These are phyloP conservation scores for Pseudozyma pruni DNA, from an alignment of 1,284 basidiomycete species.

Conservation along the genomic window DNA sequence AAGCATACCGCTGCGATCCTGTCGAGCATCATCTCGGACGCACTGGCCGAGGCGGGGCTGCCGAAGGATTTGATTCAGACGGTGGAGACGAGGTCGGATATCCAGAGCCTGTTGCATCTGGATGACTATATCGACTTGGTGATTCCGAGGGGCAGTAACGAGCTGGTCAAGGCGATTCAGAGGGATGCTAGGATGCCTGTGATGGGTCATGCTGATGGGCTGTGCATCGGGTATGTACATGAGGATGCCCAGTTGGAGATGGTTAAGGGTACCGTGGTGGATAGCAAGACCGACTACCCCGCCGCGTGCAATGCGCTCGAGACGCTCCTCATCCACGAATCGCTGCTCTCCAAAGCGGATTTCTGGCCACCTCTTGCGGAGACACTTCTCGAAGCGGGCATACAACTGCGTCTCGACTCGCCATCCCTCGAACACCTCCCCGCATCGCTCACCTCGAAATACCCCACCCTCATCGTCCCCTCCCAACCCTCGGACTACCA, in stretches of 20 bases:
- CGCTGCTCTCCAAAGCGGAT: conserved; percentile 55
- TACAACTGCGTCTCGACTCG: conserved; percentile 83
- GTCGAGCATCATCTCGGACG: conserved; percentile 76
- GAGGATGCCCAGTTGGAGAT: conserved; percentile 81
- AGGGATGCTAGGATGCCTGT: conserved; percentile 91
- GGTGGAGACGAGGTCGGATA: conserved; percentile 90
- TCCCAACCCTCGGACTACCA: conserved; percentile 75
- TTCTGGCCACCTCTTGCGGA: conserved; percentile 83
- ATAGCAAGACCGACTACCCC: conserved; percentile 95
- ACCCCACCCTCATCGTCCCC: conserved; percentile 42
- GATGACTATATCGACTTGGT: conserved; percentile 96
- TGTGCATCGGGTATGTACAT: conserved; percentile 91
- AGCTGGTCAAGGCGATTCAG: conserved; percentile 87
- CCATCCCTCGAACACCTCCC: conserved; percentile 23
- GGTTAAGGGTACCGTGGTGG: conserved; percentile 82
- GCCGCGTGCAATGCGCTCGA: conserved; percentile 96
- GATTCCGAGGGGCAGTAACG: conserved; percentile 93
- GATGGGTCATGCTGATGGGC: conserved; percentile 97
- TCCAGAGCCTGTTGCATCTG: conserved; percentile 83
- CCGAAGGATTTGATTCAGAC: conserved; percentile 87
- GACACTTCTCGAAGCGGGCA: conserved; percentile 76
- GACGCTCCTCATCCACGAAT: conserved; percentile 84
- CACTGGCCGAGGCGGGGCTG: conserved; percentile 75
- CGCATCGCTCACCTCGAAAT: conserved; percentile 41
- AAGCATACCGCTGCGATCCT: conserved; percentile 52